Percentiles rank a stretch among this genome's conserved stretches.
These are phyloP conservation scores for Pythium scleroteichum DNA, from an alignment of 352 stramenopile species.

Conservation along the genomic window DNA sequence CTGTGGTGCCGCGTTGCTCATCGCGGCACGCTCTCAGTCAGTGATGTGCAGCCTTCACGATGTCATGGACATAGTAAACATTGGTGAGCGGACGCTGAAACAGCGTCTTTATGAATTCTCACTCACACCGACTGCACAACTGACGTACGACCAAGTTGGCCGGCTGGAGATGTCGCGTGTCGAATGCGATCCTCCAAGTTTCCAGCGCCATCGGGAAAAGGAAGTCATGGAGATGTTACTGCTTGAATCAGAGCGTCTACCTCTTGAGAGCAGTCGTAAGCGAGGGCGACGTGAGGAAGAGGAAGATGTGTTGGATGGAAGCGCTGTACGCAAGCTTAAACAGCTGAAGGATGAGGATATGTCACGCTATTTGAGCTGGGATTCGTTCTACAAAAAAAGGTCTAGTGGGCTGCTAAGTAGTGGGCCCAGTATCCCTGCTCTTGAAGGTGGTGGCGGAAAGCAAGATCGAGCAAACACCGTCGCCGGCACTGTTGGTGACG, in stretches of 20 bases:
- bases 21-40: constrained; percentile 95
- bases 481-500: constrained; percentile 16
- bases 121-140: constrained; percentile 90
- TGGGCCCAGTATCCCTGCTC: constrained; percentile 1
- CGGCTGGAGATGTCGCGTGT: constrained; percentile 86
- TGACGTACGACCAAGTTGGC: constrained; percentile 96
- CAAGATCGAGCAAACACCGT: constrained; percentile 20
- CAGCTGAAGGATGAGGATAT: constrained; percentile 77
- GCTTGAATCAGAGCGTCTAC: constrained; percentile 76
- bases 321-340: constrained; percentile 50
- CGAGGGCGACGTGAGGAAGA: constrained; percentile 35
- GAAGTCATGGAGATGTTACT: constrained; percentile 91
- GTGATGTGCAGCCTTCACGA: constrained; percentile 87
- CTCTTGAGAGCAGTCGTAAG: constrained; percentile 48
- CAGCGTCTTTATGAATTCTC: constrained; percentile 98
- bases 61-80: constrained; percentile 93
- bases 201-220: constrained; percentile 84
- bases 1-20: constrained; percentile 96
- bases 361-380: constrained; percentile 65
- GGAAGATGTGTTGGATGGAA: constrained; percentile 38
- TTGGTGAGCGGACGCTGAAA: constrained; percentile 96
- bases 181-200: constrained; percentile 88
- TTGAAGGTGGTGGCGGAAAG: constrained; percentile 10
- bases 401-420: constrained; percentile 38
- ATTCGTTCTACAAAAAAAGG: constrained; percentile 69